Conservation (phyloP, 2,329 filamentous ascomycete genomes). For the Xylaria sp. region DNA sequence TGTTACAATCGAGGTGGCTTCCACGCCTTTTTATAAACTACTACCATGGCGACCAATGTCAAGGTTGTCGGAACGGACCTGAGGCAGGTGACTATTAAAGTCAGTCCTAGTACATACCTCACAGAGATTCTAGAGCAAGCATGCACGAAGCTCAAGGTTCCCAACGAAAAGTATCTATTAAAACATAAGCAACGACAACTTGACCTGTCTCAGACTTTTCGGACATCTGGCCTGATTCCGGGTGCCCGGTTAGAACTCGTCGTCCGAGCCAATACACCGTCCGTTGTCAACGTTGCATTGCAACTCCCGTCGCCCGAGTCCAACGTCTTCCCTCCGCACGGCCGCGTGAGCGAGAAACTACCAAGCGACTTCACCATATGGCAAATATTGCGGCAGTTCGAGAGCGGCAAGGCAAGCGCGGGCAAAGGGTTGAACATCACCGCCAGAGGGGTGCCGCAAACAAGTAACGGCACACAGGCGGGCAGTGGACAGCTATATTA, state of each 20-base stretch:
- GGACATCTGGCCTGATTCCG: slow-evolving; percentile 78
- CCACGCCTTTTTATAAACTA: background rate
- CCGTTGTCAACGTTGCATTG: slow-evolving; percentile 86
- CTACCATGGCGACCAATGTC: slow-evolving; percentile 80
- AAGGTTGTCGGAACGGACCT: slow-evolving; percentile 84
- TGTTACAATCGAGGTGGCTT: background rate
- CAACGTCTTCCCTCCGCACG: slow-evolving; percentile 62
- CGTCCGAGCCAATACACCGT: slow-evolving; percentile 81
- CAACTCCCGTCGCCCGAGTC: slow-evolving; percentile 79
- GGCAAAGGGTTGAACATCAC: slow-evolving; percentile 78
- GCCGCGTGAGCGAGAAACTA: slow-evolving; percentile 81
- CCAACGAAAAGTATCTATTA: slow-evolving; percentile 75
- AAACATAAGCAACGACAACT: slow-evolving; percentile 89
- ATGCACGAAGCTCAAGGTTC: slow-evolving; percentile 78
- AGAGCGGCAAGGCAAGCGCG: slow-evolving; percentile 71
- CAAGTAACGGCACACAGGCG: slow-evolving; percentile 55
- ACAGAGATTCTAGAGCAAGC: slow-evolving; percentile 87
- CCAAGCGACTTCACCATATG: slow-evolving; percentile 87
- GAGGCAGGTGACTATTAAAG: slow-evolving; percentile 80
- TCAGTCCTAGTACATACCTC: slow-evolving; percentile 78
- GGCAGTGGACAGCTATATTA: slow-evolving; percentile 82
- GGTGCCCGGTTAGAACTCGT: slow-evolving; percentile 95
- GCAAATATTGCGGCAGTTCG: slow-evolving; percentile 88
- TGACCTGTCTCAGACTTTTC: slow-evolving; percentile 83
- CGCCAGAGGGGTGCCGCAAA: slow-evolving; percentile 74